Base-by-base conservation (phyloP, 78 protist species). In the Tieghemostelium lacteum region DNA sequence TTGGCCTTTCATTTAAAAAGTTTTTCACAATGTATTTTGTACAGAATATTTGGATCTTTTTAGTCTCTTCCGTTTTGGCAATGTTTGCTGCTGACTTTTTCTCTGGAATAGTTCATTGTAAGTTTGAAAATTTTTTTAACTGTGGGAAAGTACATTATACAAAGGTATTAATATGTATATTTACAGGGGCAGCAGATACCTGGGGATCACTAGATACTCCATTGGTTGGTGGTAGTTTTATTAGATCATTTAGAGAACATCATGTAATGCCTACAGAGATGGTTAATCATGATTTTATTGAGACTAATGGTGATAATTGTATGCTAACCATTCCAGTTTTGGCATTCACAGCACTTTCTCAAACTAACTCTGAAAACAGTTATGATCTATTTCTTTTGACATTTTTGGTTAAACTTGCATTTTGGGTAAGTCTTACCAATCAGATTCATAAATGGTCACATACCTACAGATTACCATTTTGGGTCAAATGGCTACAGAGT, bases 191-290 rank as follows among this genome's bases (percentile, higher is more conserved):
- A 20, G 95, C 95, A 8, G 97, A 95, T 92, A 95, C 97, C 31
- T 95, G 97, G 97, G 97, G 97, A 6, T 31, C 93, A 28, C 50
- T 89, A 26, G 97, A 91, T 29, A 75, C 91, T n/a, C 95, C 97
- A 22, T 34, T 92, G 62, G 73, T 91, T 39, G 95, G 96, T 42
- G 72, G 74, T 64, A 77, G 94, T 50, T 92, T 95, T 67, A 85
- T 95, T 55, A 77, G 97, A 60, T 88, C 97, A 31, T 95, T 95
- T 75, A 36, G 97, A n/a, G 97, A 95, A 74, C 97, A 95, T 75
- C 97, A 95, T 70, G 94, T 95, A 12, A 86, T 69, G 22, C 95
- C 95, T 34, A 42, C 65, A 24, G 83, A 76, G 34, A 95, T 95
- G 80, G 63, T 85, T 26, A 31, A 73, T 12, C 97, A 95, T 55